A percentile compares a stretch with the other conserved stretches of the same genome.
Evolutionary conservation across 2,329 filamentous ascomycete genomes (phyloP).

Genomic region (Fusarium chaquense): DNA sequence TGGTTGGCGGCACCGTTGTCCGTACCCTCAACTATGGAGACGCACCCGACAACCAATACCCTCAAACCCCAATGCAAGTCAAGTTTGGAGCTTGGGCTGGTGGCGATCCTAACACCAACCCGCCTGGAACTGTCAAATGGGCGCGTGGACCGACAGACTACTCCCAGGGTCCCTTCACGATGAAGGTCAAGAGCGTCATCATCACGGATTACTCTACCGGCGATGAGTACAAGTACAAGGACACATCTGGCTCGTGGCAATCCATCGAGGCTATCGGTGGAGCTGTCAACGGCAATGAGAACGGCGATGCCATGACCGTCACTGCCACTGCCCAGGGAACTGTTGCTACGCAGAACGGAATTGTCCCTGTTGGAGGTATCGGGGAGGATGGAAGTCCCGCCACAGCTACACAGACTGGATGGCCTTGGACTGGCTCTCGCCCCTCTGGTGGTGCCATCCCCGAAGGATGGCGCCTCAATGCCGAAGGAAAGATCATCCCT

Average conservation of each 20-base stretch:
- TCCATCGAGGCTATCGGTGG: conserved; percentile 88
- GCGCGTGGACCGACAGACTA: conserved; percentile 89
- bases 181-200: conserved; percentile 81
- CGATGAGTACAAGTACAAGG: conserved; percentile 83
- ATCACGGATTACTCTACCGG: conserved; percentile 96
- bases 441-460: conserved; percentile 71
- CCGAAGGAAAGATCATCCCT: conserved; percentile 82
- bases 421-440: conserved; percentile 74
- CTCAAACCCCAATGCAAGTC: conserved; percentile 94
- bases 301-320: conserved; percentile 63
- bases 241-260: conserved; percentile 80
- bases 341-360: conserved; percentile 72
- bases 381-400: conserved; percentile 66
- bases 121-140: conserved; percentile 88
- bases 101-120: conserved; percentile 80
- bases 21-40: conserved; percentile 78
- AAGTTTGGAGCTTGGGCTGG: conserved; percentile 94
- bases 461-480: conserved; percentile 82
- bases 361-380: conserved; percentile 78
- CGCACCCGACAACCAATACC: conserved; percentile 81
- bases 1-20: conserved; percentile 80
- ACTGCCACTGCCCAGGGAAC: conserved; percentile 71
- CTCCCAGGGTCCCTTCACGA: conserved; percentile 82
- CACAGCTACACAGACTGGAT: conserved; percentile 69
- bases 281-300: conserved; percentile 75